phyloP scores from a whole-genome alignment of 805 yeast species.

The Torulaspora franciscae region DNA sequence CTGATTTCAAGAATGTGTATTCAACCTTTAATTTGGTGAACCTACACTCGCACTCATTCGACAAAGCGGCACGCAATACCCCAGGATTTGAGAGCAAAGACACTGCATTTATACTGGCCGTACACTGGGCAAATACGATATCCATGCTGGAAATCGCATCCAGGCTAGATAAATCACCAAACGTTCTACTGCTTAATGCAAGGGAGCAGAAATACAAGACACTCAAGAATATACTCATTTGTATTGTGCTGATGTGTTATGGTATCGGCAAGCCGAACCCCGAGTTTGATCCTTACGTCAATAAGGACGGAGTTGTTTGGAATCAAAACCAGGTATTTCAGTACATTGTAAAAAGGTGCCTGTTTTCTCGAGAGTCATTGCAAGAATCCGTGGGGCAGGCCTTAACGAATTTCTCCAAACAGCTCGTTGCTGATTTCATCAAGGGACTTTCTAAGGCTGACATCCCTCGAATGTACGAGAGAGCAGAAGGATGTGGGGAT shows the following conservation, averaged over 20 bases:
- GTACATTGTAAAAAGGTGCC: constrained; percentile 23
- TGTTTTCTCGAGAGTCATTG: constrained; percentile 22
- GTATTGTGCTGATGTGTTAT: constrained; percentile 23
- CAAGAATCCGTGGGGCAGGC: constrained; percentile 19
- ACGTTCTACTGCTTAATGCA: constrained; percentile 32
- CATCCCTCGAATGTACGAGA: constrained; percentile 10
- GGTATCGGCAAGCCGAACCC: constrained; percentile 24
- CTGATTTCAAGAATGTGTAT: constrained; percentile 15
- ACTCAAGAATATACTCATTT: constrained; percentile 30
- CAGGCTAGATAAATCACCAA: constrained; percentile 42
- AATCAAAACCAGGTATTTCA: constrained; percentile 31
- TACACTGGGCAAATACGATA: constrained; percentile 37
- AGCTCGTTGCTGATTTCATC: constrained; percentile 17
- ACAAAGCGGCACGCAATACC: constrained; percentile 15
- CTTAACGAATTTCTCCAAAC: constrained; percentile 15
- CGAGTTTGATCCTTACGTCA: constrained; percentile 15
- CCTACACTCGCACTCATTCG: constrained; percentile 24
- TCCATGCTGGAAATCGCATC: constrained; percentile 56
- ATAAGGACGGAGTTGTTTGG: constrained; percentile 14
- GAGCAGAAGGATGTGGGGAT: constrained; percentile 6
- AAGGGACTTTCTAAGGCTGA: constrained; percentile 14
- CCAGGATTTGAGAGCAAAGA: constrained; percentile 18
- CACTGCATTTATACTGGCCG: constrained; percentile 19
- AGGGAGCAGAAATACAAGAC: constrained; percentile 40
- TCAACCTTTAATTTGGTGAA: constrained; percentile 19